phyloP scores from a whole-genome alignment of 257 asterid species.

The Solanum pimpinellifolium region DNA sequence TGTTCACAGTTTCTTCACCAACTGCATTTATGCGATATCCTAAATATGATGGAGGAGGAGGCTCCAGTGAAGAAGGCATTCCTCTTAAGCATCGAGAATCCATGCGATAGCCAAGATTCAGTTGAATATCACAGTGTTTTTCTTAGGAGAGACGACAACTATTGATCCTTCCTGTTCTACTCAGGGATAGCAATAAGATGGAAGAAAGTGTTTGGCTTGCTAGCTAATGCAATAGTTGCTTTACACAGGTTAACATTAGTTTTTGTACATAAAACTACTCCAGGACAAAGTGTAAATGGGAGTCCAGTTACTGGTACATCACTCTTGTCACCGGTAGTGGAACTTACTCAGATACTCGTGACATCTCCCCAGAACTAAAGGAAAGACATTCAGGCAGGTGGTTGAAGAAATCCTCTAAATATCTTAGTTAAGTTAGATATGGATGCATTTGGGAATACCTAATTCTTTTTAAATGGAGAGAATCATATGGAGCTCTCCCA shows the following conservation, averaged over 20 bases:
- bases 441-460: background rate
- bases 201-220: background rate
- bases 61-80: slow-evolving; percentile 5
- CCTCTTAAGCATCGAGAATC: slow-evolving; percentile 18
- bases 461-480: background rate
- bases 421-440: background rate
- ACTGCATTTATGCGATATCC: background rate
- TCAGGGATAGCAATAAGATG: background rate
- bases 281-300: background rate
- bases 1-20: slow-evolving; percentile 2
- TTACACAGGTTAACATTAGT: background rate
- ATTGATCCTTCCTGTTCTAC: background rate
- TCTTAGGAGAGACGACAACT: background rate
- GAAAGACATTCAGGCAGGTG: background rate
- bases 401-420: background rate
- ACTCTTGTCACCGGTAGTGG: background rate
- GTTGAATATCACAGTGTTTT: background rate
- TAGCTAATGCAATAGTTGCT: background rate
- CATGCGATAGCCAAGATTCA: background rate
- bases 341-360: background rate
- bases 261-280: background rate
- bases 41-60: slow-evolving; percentile 5
- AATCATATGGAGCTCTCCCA: background rate
- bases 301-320: background rate
- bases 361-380: background rate